Base-by-base conservation (phyloP, 768 basidiomycete species). In the Suillus brevipes region DNA sequence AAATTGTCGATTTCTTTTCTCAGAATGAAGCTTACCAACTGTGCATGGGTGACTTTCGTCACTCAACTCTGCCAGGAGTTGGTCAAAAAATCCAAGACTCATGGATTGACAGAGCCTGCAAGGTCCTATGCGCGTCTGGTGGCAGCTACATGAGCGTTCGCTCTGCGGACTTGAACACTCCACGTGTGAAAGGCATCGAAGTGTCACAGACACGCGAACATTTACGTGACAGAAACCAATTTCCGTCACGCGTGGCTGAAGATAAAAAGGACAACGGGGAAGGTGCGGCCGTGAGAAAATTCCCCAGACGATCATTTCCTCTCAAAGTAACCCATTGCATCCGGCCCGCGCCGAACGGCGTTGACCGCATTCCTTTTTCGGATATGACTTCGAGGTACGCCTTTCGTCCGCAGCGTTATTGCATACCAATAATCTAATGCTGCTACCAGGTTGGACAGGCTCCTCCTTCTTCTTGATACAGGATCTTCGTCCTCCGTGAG, bases 391-490 rank as follows among this genome's bases (percentile, higher is more conserved):
- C 90, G 70, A 89, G 90, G 90, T 89, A 69, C 69, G 74, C 65
- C 68, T 9, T 37, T 60, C 59, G 42, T 55, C 71, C 66, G 63
- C 56, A 64, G 40, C 42, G 53, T 64, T 42, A 10, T 58, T 40
- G 6, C 34, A 40, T 50, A 18, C 37, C 18, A 6, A 7, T 50
- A 28, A 49, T 67, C 64, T 57, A 64, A 61, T 50, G 10, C 61
- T 53, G 12, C 61, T 61, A 62, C 6, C 72, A 97, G 96, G 82
- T 89, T 98, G 82, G 97, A 99, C 85, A 90, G 97, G 78, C 91
- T 99, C 81, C 89, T 99, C 75, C 85, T 94, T 72, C 85, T 99
- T 53, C 87, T 99, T 67, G 96, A 98, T 77, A 95, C 95, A 43
- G 97, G 97, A 53, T 96, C 97, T 14, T 95, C 95, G 4, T 78